Base-by-base conservation (phyloP, 2,329 filamentous ascomycete genomes). In the Coleophoma crateriformis region DNA sequence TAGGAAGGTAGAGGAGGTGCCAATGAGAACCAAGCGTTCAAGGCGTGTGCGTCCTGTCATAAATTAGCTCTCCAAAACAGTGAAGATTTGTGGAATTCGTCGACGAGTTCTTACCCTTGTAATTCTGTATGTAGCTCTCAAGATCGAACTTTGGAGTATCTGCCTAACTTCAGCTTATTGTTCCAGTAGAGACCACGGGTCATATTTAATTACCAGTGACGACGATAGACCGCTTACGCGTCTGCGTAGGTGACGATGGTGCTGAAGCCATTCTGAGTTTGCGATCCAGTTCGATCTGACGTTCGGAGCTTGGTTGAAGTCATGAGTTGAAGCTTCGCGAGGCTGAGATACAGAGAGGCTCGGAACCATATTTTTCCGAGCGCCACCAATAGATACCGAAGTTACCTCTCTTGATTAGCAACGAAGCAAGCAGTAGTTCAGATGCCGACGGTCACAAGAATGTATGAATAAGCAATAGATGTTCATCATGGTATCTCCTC, bases 91-190 rank as follows among this genome's bases (percentile, higher is more conserved):
- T 17, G 47, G 6, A 51, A 44, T n/a, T 7, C 4, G 19, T 19
- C 20, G 32, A 32, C 13, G 34, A 10, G 47, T 6, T 57, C 72
- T 42, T 70, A 91, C 91, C 90, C 65, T 75, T 78, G 69, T 97
- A 99, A 64, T 96, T 95, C 57, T 85, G 78, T 45, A 96, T 87
- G 68, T 96, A 97, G 35, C 87, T 81, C 53, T 96, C 90, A 39
- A 99, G 79, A 61, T 97, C 94, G 59, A 97, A 85, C 64, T 92
- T 96, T 10, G 92, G 91, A 7, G 80, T 57, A 32, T 62, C 61
- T 64, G 42, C 17, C 14, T 41, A 33, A 35, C 33, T 7, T 46
- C 27, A 48, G 46, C 54, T 50, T 54, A 50, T 42, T 38, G 35
- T 22, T 15, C 45, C 27, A 34, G 34, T 47, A 8, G 11, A 27